Base-by-base conservation (phyloP, 495 filamentous ascomycete species). In the Thermochaetoides thermophila region DNA sequence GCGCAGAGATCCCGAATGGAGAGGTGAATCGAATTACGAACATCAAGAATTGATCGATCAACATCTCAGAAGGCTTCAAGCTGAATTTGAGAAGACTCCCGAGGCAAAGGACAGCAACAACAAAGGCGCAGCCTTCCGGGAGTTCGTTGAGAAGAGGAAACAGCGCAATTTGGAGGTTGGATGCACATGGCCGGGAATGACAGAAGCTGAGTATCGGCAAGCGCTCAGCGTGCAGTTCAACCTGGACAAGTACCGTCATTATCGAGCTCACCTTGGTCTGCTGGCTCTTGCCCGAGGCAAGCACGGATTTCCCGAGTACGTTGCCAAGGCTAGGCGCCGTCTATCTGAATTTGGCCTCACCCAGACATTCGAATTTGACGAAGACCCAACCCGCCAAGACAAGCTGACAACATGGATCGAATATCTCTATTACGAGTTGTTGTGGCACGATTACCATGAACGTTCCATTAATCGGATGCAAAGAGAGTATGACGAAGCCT, bases 361-460 rank as follows among this genome's bases (percentile, higher is more conserved):
- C 3, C 24, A 16, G 15, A 23, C 20, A 2, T 45, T 45, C 31
- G 27, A 38, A 29, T 35, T 48, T 14, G 29, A 26, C 10, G 9
- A 32, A 29, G 34, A 45, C 35, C 42, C 38, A 12, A 12, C 9
- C 2, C 23, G 29, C 17, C 45, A 45, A 15, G 26, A 38, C 29
- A 32, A 35, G 24, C 19, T 35, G 13, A 34, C 38, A 15, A 45
- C 35, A 3, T 48, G 45, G 45, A 38, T 48, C 32, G 45, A 48
- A 32, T 48, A 48, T 31, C 42, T 48, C 31, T 31, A 32, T 31
- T 48, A 31, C 35, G 42, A 37, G 22, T 38, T 18, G 29, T 42
- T 15, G 17, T 44, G 31, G 35, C 17, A 32, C 7, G 42, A 48
- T 14, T 10, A 18, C 20, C 26, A 25, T 22, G 5, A 7, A 14